Conservation (phyloP, 768 basidiomycete species). For the Xerocomus spinulosus region DNA sequence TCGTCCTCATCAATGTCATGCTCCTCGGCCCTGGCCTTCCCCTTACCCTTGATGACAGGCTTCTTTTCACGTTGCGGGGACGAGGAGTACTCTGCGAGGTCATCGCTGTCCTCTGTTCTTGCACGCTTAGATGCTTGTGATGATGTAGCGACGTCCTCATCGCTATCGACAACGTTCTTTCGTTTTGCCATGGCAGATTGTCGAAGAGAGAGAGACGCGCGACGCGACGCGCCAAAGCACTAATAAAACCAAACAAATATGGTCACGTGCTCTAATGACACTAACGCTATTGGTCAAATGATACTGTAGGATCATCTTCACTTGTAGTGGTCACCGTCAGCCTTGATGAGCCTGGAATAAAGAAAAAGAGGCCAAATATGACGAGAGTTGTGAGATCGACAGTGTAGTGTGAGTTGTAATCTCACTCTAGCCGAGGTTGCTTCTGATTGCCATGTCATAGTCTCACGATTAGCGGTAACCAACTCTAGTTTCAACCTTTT, state of each 20-base stretch:
- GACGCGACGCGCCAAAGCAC: conserved; percentile 27
- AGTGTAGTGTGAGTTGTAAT: neutral
- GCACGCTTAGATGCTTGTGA: conserved; percentile 43
- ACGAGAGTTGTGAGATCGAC: neutral
- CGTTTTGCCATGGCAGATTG: conserved; percentile 50
- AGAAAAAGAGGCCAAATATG: neutral
- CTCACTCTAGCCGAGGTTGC: conserved; percentile 17
- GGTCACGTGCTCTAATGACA: conserved; percentile 5
- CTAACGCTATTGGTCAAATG: too few species aligned
- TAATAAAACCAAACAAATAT: conserved; percentile 23
- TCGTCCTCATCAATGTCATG: conserved; percentile 29
- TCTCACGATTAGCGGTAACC: conserved; percentile 19
- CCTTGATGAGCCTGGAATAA: neutral
- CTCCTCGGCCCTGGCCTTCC: conserved; percentile 27
- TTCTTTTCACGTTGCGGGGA: conserved; percentile 24
- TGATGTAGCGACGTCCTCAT: conserved; percentile 32
- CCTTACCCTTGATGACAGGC: conserved; percentile 30
- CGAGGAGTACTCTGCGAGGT: conserved; percentile 19
- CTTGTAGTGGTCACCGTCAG: neutral
- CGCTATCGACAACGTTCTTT: conserved; percentile 40
- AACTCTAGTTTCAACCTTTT: conserved; percentile 1
- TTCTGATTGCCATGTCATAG: conserved; percentile 1
- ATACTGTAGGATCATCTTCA: too few species aligned
- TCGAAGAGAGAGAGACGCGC: conserved; percentile 7
- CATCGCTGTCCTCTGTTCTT: conserved; percentile 39